Conservation (phyloP, 805 yeast genomes). For the Candida sithepensis region DNA sequence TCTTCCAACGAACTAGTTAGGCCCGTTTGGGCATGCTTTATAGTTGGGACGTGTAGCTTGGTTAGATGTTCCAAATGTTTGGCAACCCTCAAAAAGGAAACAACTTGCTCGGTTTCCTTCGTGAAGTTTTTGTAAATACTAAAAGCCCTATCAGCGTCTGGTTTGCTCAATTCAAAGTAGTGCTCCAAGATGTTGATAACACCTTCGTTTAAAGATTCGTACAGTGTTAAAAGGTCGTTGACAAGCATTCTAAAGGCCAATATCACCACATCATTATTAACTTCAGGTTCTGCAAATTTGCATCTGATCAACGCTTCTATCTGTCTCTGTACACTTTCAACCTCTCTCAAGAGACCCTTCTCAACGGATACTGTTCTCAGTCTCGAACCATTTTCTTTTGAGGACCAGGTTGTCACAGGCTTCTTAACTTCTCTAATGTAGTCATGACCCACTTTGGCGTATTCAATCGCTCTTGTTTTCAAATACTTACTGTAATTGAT, state of each 20-base stretch:
- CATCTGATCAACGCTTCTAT: constrained; percentile 72
- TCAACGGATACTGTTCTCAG: constrained; percentile 64
- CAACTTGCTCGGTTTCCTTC: constrained; percentile 80
- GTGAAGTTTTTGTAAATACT: constrained; percentile 82
- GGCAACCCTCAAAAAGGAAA: constrained; percentile 82
- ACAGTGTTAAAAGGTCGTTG: constrained; percentile 81
- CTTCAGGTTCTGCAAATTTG: constrained; percentile 72
- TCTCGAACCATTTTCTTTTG: constrained; percentile 50
- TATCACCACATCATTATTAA: constrained; percentile 77
- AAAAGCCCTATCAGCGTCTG: constrained; percentile 84
- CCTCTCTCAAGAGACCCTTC: constrained; percentile 78
- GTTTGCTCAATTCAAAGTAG: constrained; percentile 85
- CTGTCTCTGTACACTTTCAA: constrained; percentile 80
- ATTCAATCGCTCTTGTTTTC: constrained; percentile 65
- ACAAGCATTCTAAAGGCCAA: constrained; percentile 86
- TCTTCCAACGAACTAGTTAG: constrained; percentile 83
- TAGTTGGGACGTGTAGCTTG: constrained; percentile 89
- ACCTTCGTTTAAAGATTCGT: constrained; percentile 92
- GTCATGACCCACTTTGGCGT: constrained; percentile 59
- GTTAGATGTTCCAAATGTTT: constrained; percentile 85
- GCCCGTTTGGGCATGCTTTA: constrained; percentile 96
- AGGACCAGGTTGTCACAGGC: constrained; percentile 29
- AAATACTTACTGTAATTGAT: constrained; percentile 72
- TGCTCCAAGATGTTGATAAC: constrained; percentile 91
- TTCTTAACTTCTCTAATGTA: constrained; percentile 66